phyloP scores from a whole-genome alignment of 495 filamentous ascomycete species.

The Xylaria flabelliformis region DNA sequence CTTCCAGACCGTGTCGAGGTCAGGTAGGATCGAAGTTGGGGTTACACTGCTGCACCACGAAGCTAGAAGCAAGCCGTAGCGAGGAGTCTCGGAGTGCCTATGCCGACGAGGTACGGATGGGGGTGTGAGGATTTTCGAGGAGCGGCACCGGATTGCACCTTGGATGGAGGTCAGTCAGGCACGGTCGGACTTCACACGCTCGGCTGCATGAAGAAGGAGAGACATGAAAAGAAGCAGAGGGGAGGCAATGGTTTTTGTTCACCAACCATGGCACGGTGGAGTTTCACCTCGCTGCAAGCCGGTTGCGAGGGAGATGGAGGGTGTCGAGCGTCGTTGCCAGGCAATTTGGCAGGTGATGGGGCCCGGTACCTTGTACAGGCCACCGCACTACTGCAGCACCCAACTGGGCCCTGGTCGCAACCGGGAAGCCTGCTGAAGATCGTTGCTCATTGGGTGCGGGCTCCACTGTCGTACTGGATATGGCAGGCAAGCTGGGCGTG shows the following conservation, averaged over 20 bases:
- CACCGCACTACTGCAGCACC: constrained; percentile 4
- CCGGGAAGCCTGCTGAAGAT: constrained; percentile 17
- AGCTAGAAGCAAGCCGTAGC: constrained; percentile 21
- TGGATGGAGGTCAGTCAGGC: background rate
- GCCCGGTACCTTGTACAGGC: background rate
- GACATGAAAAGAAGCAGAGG: constrained; percentile 18
- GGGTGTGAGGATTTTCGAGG: constrained; percentile 16
- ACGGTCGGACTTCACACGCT: constrained; percentile 19
- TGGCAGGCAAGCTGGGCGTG: constrained; percentile 21
- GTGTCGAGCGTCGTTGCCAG: constrained; percentile 25
- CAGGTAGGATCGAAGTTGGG: constrained; percentile 16
- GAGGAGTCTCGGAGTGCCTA: constrained; percentile 17
- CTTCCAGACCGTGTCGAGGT: background rate
- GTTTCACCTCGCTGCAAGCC: constrained; percentile 25
- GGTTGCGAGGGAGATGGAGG: constrained; percentile 29
- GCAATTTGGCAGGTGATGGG: constrained; percentile 19
- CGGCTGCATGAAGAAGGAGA: constrained; percentile 25
- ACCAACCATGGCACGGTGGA: constrained; percentile 25
- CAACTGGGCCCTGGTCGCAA: constrained; percentile 9
- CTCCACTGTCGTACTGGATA: constrained; percentile 14
- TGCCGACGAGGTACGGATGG: constrained; percentile 4
- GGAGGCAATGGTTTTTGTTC: constrained; percentile 29
- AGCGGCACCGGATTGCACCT: constrained; percentile 20
- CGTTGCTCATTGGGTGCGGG: constrained; percentile 15
- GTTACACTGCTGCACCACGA: constrained; percentile 4